Base-by-base conservation (phyloP, 208 protist genomes). In the Leishmania tarentolae region DNA sequence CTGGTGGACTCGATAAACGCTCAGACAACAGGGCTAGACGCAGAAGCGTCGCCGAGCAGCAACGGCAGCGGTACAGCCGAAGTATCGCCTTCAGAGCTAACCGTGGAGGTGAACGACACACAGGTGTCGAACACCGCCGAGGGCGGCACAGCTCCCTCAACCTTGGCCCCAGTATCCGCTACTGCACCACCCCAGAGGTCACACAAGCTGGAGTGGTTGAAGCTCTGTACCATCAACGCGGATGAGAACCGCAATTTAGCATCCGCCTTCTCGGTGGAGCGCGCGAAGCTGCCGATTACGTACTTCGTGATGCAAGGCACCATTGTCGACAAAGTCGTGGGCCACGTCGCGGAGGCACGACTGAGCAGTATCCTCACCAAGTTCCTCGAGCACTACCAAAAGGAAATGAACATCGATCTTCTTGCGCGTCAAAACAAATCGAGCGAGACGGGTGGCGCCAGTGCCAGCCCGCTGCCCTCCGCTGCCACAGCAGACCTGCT, bases 251-350 rank as follows among this genome's bases (percentile, higher is more conserved):
- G 91, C 42, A 96, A 97, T 71, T 86, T 97, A 28, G 92, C 94
- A 57, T 94, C 90, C 24, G 93, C 94, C 69, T 96, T 97, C 79
- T 95, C 93, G 0, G 94, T 97, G 24, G 89, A 96, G 77, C 90
- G 94, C 52, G 88, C 92, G 31, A 94, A 94, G 80, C 85, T 97
- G 50, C 94, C 94, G 3, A 87, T 95, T 46, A 96, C 94, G 37
- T 97, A 95, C 80, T 97, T 97, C 63, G 91, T 97, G 63, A 94
- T 96, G 92, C 91, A 97, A 70, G 92, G 91, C 70, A 97, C 94
- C 24, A 97, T 97, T 40, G 86, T 97, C 68, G 94, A 97, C 75
- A 95, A 94, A 52, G 85, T 96, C 19, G 78, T 87, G 2, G 91
- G 92, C 31, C 88, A 94, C 71, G 72, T 96, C 61, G 76, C 84